Percentiles rank a stretch among this genome's conserved stretches.
These are phyloP conservation scores for Jatropha podagrica DNA, from an alignment of 441 rosid species.

Conservation along the genomic window DNA sequence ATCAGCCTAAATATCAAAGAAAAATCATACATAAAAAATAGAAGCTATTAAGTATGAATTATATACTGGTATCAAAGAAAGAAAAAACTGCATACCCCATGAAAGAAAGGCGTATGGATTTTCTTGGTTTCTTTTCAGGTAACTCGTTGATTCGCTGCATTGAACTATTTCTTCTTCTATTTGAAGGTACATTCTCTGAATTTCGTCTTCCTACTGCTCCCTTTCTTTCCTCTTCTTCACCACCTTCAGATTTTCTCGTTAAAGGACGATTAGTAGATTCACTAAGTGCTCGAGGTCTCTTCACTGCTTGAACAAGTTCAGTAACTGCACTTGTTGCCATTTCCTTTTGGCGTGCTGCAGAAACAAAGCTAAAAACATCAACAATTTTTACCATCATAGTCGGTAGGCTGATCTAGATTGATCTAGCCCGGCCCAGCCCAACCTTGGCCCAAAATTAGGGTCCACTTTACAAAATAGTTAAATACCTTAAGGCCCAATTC, in stretches of 20 bases:
- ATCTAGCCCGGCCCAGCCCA: too few species aligned
- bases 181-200: slow-evolving; percentile 55
- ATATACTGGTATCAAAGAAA: background rate
- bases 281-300: slow-evolving; percentile 76
- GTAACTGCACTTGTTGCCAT: slow-evolving; percentile 66
- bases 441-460: too few species aligned
- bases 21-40: background rate
- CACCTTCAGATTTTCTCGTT: slow-evolving; percentile 54
- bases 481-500: too few species aligned
- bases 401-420: too few species aligned
- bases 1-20: slow-evolving; percentile 39
- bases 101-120: slow-evolving; percentile 73
- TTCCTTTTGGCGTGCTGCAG: slow-evolving; percentile 88
- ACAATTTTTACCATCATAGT: too few species aligned
- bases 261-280: slow-evolving; percentile 61
- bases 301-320: slow-evolving; percentile 87
- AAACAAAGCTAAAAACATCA: background rate
- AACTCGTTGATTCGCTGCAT: slow-evolving; percentile 80
- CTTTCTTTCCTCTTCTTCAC: slow-evolving; percentile 41
- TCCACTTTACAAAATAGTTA: too few species aligned
- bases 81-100: slow-evolving; percentile 43
- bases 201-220: slow-evolving; percentile 48
- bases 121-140: slow-evolving; percentile 68
- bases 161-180: slow-evolving; percentile 46
- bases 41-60: background rate